Evolutionary conservation across 1,284 basidiomycete species (phyloP).

Genomic region (Leccinum cinnamomeum): DNA sequence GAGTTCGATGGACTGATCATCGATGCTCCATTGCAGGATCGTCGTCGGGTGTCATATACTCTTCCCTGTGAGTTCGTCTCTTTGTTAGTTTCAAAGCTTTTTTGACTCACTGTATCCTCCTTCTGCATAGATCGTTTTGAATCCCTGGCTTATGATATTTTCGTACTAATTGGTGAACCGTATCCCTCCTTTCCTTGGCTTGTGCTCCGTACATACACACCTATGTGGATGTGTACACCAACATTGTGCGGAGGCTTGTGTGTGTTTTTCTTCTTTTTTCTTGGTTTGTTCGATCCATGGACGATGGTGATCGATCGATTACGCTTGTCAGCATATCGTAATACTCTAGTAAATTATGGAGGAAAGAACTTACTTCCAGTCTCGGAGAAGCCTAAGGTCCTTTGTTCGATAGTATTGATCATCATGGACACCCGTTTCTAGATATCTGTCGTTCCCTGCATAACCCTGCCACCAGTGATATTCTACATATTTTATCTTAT

Average conservation of each 20-base stretch:
- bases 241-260: background rate
- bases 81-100: background rate
- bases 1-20: constrained; percentile 24
- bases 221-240: no score
- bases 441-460: background rate
- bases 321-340: background rate
- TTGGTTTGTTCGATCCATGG: background rate
- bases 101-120: background rate
- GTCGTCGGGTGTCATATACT: constrained; percentile 62
- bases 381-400: background rate
- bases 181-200: no score
- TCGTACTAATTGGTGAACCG: constrained; percentile 48
- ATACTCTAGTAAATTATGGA: background rate
- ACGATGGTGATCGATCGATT: background rate
- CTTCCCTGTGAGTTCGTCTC: constrained; percentile 53
- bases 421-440: background rate
- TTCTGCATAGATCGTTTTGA: constrained; percentile 59
- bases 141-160: constrained; percentile 80
- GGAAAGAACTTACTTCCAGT: background rate
- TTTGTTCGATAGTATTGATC: background rate
- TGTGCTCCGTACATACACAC: no score
- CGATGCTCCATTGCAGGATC: constrained; percentile 38
- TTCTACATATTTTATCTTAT: background rate
- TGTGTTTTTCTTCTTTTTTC: background rate
- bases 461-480: background rate